Conservation (phyloP, 208 protist genomes). For the Trypanosoma mega region DNA sequence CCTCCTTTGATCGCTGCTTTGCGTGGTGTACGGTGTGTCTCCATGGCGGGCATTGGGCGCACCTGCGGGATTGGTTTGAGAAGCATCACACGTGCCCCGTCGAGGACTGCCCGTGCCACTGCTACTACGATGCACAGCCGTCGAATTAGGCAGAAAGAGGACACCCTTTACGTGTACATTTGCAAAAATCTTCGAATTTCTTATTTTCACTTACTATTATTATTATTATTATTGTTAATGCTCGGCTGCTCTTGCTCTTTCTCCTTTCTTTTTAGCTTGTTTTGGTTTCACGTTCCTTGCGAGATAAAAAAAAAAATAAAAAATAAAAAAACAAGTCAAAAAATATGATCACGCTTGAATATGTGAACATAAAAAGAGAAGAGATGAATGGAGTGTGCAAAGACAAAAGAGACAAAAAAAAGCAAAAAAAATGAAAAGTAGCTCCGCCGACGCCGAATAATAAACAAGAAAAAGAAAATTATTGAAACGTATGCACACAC, state of each 20-base stretch:
- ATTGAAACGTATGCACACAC: too few relatives aligned
- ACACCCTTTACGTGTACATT: too few relatives aligned
- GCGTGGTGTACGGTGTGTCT: constrained; percentile 88
- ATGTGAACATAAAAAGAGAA: not conserved
- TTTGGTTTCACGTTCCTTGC: too few relatives aligned
- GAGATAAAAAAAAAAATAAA: too few relatives aligned
- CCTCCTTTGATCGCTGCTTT: constrained; percentile 57
- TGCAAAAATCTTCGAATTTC: too few relatives aligned
- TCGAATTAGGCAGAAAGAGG: too few relatives aligned
- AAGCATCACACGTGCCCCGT: constrained; percentile 85
- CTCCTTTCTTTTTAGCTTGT: too few relatives aligned
- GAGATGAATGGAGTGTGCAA: not conserved
- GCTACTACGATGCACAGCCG: constrained; percentile 20
- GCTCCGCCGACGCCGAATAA: not conserved
- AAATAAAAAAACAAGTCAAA: not conserved
- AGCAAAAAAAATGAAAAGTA: not conserved
- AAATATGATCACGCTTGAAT: not conserved
- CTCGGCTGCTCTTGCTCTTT: too few relatives aligned
- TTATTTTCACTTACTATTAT: too few relatives aligned
- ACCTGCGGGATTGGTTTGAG: constrained; percentile 82
- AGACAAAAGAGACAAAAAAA: not conserved
- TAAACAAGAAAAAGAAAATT: not conserved
- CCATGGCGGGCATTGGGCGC: constrained; percentile 82
- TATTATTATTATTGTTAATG: too few relatives aligned
- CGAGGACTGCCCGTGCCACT: constrained; percentile 79